Evolutionary conservation across 2,329 filamentous ascomycete species (phyloP).

Genomic region (Metarhizium album): DNA sequence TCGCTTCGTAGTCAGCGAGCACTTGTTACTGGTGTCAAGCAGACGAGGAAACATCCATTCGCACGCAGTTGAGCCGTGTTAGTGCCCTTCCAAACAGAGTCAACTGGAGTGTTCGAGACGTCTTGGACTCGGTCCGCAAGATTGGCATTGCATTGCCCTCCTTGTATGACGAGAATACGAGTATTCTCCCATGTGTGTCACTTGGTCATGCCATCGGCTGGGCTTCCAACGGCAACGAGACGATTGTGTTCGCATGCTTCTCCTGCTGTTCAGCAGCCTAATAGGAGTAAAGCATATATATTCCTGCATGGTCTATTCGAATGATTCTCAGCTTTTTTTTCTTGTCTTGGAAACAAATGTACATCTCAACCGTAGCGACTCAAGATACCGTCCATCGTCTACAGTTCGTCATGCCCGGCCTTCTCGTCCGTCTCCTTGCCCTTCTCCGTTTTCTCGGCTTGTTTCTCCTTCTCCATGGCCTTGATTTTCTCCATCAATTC

Average conservation of each 20-base stretch:
- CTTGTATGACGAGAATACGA: neutral
- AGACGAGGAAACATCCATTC: neutral
- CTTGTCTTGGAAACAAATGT: no score
- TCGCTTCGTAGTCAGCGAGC: neutral
- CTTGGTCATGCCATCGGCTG: neutral
- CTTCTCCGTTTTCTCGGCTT: slow-evolving; percentile 15
- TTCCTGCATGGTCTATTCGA: slow-evolving; percentile 2
- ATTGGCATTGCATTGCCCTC: neutral
- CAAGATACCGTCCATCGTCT: slow-evolving; percentile 7
- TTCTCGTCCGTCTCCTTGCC: slow-evolving; percentile 15
- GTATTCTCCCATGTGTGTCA: neutral
- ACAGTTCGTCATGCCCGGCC: slow-evolving; percentile 25
- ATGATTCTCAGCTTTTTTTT: slow-evolving; percentile 2
- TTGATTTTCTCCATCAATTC: slow-evolving; percentile 32
- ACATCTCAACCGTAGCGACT: neutral
- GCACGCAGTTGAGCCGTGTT: neutral
- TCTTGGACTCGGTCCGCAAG: neutral
- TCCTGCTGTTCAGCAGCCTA: no score
- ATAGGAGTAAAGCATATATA: no score
- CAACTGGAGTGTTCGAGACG: neutral
- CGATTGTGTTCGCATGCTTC: no score
- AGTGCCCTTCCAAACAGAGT: neutral
- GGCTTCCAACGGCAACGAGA: no score
- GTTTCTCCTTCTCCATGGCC: slow-evolving; percentile 19
- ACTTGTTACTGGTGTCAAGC: neutral